Percentiles rank a stretch among this genome's conserved stretches.
Conservation (phyloP, 331 rosid genomes). For the Rhamnella rubrinervis region DNA sequence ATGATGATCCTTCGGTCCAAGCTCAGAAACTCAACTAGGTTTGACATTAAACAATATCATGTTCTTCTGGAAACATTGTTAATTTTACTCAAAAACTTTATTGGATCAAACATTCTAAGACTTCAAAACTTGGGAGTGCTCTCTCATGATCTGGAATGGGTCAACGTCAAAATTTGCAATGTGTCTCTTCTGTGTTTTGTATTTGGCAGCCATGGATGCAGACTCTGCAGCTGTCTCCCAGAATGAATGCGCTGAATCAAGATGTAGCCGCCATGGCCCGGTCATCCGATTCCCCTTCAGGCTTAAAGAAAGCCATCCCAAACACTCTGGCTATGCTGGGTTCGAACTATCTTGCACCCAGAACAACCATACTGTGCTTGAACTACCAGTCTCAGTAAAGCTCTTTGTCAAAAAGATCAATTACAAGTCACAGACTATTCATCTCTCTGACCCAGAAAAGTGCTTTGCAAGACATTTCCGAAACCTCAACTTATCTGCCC, state of each 20-base stretch:
- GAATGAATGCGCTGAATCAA: slow-evolving; percentile 21
- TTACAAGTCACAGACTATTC: slow-evolving; percentile 17
- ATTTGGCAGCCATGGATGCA: no score
- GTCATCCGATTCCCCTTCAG: slow-evolving; percentile 31
- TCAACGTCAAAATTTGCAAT: no score
- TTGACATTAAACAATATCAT: no score
- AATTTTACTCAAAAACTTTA: no score
- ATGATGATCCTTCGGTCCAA: no score
- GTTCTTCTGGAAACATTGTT: no score
- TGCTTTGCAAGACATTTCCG: neutral
- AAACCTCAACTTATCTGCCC: neutral
- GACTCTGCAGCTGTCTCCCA: no score
- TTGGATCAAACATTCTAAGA: no score
- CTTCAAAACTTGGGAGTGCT: no score
- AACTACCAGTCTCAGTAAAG: slow-evolving; percentile 20
- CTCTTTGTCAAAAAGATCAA: slow-evolving; percentile 17
- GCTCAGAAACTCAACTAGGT: no score
- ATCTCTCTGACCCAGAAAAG: neutral
- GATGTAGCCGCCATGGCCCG: slow-evolving; percentile 26
- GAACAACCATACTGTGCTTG: slow-evolving; percentile 5
- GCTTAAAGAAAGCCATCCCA: slow-evolving; percentile 23
- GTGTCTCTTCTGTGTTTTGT: no score
- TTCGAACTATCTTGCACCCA: slow-evolving; percentile 26
- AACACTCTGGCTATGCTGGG: slow-evolving; percentile 15
- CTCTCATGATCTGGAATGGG: no score